Evolutionary conservation across 805 yeast species (phyloP), one percentile per base, ranked within the genome.

Genomic region (Candida yuanshanica): DNA sequence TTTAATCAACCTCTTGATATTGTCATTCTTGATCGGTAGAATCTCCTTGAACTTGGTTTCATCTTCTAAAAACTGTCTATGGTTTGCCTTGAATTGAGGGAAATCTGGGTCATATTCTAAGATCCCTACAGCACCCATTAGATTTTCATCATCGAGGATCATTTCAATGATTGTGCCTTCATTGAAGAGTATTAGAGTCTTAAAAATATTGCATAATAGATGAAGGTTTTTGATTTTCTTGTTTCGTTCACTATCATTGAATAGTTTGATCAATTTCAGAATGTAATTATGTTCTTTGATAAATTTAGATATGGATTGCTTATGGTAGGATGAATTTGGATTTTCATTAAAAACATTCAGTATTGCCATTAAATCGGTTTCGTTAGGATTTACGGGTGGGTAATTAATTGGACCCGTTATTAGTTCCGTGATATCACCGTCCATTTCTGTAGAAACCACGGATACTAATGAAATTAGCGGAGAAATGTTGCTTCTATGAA

Each of bases 61-160:
- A 46, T 79, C 72, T 4, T 58, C 55, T 24, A 88, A 59, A 54
- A 75, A 83, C 18, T 76, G 77, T 39, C 96, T 67, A 63, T 86
- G 87, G 51, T 86, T 83, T 4, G 96, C 87, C 60, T 87, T 89
- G 48, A 72, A 71, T 12, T 70, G 70, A 1, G 96, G 96, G 53
- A 75, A 87, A 42, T 86, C 95, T 0, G 93, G 84, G 59, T 93
- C 97, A 60, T 88, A 83, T 60, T 93, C 99, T 36, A 91, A 63
- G 11, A 88, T 83, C 1, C 96, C 95, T 11, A 82, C 74, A 4
- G 87, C 64, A 1, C 84, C 83, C 52, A 69, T 54, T 35, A 81
- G 69, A 32, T 67, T 53, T 7, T 68, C 69, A 45, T 79, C 83
- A 12, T 69, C 69, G 3, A 80, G 63, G 44, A 84, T 66, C n/a